phyloP scores from a whole-genome alignment of 768 basidiomycete species.

The Pulveroboletus sp. region DNA sequence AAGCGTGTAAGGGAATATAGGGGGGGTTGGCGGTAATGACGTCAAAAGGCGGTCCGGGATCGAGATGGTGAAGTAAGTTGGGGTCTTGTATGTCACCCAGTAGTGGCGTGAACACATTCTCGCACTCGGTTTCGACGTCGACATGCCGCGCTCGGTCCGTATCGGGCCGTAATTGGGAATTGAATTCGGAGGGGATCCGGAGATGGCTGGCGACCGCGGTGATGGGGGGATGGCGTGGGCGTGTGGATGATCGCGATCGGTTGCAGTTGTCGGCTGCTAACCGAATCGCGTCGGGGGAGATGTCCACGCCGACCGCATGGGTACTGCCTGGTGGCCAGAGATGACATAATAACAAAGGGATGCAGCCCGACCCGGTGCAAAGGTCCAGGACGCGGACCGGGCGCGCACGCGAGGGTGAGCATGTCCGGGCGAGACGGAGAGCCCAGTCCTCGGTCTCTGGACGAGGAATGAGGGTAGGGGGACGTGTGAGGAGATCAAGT shows the following conservation, averaged over 20 bases:
- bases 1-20: conserved; percentile 73
- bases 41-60: conserved; percentile 54
- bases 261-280: conserved; percentile 46
- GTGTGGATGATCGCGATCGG: conserved; percentile 9
- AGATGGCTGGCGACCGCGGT: conserved; percentile 1
- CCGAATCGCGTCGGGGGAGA: conserved; percentile 53
- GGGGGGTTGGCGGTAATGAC: conserved; percentile 83
- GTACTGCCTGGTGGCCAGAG: conserved; percentile 54
- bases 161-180: not conserved
- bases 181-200: not conserved
- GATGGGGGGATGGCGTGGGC: conserved; percentile 15
- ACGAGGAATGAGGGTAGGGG: conserved; percentile 89
- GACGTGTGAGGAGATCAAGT: conserved; percentile 63
- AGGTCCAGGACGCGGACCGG: conserved; percentile 68
- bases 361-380: conserved; percentile 91
- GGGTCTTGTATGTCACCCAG: conserved; percentile 43
- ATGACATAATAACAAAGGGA: conserved; percentile 78
- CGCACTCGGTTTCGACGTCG: not conserved
- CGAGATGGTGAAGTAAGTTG: conserved; percentile 22
- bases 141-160: not conserved
- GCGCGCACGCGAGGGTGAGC: conserved; percentile 30
- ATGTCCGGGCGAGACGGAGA: conserved; percentile 49
- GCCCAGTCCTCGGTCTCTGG: conserved; percentile 92
- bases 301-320: conserved; percentile 63
- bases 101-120: conserved; percentile 37